These are phyloP conservation scores for Ophiosphaerella korrae DNA, from an alignment of 2,329 filamentous ascomycete species.

Conservation along the genomic window DNA sequence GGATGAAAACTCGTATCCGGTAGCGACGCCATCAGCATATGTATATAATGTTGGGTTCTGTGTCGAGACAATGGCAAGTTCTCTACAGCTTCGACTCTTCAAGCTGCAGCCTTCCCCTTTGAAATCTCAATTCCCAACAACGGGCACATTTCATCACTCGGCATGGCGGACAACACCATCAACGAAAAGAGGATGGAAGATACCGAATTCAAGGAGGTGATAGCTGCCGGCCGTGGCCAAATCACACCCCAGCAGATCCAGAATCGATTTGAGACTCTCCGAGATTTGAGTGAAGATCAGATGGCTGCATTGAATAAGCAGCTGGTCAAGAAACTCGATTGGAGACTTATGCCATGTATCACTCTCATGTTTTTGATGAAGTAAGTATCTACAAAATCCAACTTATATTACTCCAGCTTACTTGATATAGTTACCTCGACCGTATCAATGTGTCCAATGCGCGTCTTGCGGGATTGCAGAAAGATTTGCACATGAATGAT, in stretches of 20 bases:
- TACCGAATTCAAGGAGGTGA: slow-evolving; percentile 23
- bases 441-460: slow-evolving; percentile 50
- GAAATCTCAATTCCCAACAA: neutral
- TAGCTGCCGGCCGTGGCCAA: slow-evolving; percentile 7
- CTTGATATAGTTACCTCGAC: slow-evolving; percentile 42
- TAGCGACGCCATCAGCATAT: too few species aligned
- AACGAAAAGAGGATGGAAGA: slow-evolving; percentile 21
- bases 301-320: slow-evolving; percentile 36
- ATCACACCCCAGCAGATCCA: slow-evolving; percentile 36
- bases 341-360: slow-evolving; percentile 37
- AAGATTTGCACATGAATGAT: slow-evolving; percentile 39
- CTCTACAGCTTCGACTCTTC: neutral
- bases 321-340: slow-evolving; percentile 33
- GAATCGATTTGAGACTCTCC: slow-evolving; percentile 31
- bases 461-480: slow-evolving; percentile 45
- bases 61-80: neutral
- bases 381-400: slow-evolving; percentile 5
- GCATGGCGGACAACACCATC: slow-evolving; percentile 16
- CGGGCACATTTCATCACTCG: neutral
- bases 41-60: slow-evolving; percentile 2
- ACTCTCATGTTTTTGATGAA: slow-evolving; percentile 42
- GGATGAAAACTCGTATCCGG: too few species aligned
- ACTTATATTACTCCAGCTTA: neutral
- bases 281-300: slow-evolving; percentile 27
- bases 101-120: neutral